Evolutionary conservation across 331 rosid species (phyloP).

Genomic region (Dryas integrifolia): DNA sequence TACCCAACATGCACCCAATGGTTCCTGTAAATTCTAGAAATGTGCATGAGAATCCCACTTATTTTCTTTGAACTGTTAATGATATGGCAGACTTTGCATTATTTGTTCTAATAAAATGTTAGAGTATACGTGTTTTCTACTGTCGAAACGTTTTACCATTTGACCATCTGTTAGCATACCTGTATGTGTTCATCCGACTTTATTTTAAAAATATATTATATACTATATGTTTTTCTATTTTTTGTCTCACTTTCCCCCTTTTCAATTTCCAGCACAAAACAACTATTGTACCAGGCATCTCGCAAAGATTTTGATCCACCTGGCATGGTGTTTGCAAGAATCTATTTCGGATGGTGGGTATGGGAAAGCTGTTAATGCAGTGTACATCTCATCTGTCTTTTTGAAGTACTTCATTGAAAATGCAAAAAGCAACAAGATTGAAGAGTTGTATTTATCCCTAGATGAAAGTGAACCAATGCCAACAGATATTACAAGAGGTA

Average conservation of each 20-base stretch:
- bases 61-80: neutral
- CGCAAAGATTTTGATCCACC: slow-evolving; percentile 83
- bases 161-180: neutral
- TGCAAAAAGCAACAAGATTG: slow-evolving; percentile 47
- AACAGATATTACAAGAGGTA: slow-evolving; percentile 65
- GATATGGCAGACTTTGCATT: neutral
- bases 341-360: slow-evolving; percentile 58
- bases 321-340: slow-evolving; percentile 81
- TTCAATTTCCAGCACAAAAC: slow-evolving; percentile 73
- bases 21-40: neutral
- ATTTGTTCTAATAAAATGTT: neutral
- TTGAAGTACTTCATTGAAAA: slow-evolving; percentile 80
- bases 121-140: neutral
- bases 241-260: slow-evolving; percentile 4
- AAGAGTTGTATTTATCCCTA: slow-evolving; percentile 56
- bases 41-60: slow-evolving; percentile 10
- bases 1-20: neutral
- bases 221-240: neutral
- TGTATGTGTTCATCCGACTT: neutral
- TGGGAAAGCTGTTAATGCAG: slow-evolving; percentile 80
- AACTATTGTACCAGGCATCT: slow-evolving; percentile 80
- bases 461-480: slow-evolving; percentile 56
- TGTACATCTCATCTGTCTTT: slow-evolving; percentile 75
- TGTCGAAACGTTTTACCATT: neutral
- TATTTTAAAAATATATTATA: neutral